These are phyloP conservation scores for Candida yuanshanica DNA, from an alignment of 805 yeast species.

Conservation along the genomic window DNA sequence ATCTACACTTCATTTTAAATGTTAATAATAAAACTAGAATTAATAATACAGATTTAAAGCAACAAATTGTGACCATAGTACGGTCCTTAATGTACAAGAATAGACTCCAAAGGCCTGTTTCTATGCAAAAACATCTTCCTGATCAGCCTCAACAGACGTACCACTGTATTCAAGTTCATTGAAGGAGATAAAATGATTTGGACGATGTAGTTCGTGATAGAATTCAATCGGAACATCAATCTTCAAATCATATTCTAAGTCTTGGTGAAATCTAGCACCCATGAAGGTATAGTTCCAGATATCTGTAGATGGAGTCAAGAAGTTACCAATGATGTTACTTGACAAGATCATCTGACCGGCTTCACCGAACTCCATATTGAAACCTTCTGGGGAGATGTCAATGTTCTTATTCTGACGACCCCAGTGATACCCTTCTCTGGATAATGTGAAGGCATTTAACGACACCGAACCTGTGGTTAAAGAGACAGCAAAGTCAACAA, in stretches of 20 bases:
- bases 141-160: slow-evolving; percentile 54
- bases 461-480: slow-evolving; percentile 84
- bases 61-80: neutral
- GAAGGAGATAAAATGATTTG: slow-evolving; percentile 77
- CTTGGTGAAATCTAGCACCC: slow-evolving; percentile 75
- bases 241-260: slow-evolving; percentile 56
- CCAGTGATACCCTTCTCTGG: slow-evolving; percentile 71
- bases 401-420: slow-evolving; percentile 58
- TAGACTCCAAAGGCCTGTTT: neutral
- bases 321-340: slow-evolving; percentile 72
- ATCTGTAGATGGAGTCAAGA: slow-evolving; percentile 76
- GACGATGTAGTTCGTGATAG: slow-evolving; percentile 83
- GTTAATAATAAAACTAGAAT: neutral
- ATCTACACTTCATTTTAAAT: slow-evolving; percentile 13
- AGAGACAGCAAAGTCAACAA: slow-evolving; percentile 58
- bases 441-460: slow-evolving; percentile 56
- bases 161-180: slow-evolving; percentile 52
- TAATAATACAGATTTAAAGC: neutral
- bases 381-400: slow-evolving; percentile 58
- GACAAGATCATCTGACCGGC: slow-evolving; percentile 69
- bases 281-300: slow-evolving; percentile 90
- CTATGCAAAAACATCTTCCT: slow-evolving; percentile 55
- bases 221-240: slow-evolving; percentile 76
- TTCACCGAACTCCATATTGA: slow-evolving; percentile 50
- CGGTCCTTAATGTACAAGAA: neutral